phyloP scores from a whole-genome alignment of 108 stramenopile genomes.

The Fragilariopsis cylindrus region DNA sequence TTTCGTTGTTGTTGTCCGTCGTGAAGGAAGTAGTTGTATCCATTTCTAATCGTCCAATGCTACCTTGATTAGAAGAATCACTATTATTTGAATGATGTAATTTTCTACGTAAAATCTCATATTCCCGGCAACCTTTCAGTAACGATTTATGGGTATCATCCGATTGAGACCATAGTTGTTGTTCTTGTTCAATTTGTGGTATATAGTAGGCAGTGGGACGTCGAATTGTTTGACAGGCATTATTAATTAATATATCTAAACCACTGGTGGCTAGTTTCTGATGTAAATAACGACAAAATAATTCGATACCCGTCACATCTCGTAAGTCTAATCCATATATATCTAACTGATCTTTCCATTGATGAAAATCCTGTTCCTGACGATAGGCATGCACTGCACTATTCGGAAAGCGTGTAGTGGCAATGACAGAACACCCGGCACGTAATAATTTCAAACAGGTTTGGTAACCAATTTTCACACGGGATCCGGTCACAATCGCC shows the following conservation, averaged over 20 bases:
- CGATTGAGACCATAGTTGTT: slow-evolving; percentile 56
- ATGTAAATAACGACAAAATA: slow-evolving; percentile 77
- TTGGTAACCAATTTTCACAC: slow-evolving; percentile 92
- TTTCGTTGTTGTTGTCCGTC: slow-evolving; percentile 34
- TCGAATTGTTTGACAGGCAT: slow-evolving; percentile 93
- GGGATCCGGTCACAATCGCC: slow-evolving; percentile 84
- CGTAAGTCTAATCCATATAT: slow-evolving; percentile 83
- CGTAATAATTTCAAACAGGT: slow-evolving; percentile 80
- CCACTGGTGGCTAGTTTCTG: slow-evolving; percentile 51
- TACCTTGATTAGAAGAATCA: not conserved
- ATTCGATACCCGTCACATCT: slow-evolving; percentile 84
- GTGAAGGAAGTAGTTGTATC: not conserved
- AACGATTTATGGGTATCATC: slow-evolving; percentile 61
- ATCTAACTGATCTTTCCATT: slow-evolving; percentile 60
- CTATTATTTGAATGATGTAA: slow-evolving; percentile 27
- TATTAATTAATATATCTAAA: slow-evolving; percentile 89
- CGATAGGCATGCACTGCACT: slow-evolving; percentile 61
- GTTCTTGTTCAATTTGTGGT: slow-evolving; percentile 69
- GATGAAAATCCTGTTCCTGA: slow-evolving; percentile 63
- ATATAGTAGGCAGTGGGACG: slow-evolving; percentile 84
- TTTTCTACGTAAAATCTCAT: slow-evolving; percentile 61
- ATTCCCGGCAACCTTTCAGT: slow-evolving; percentile 62
- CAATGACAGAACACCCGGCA: slow-evolving; percentile 73
- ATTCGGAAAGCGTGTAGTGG: slow-evolving; percentile 89
- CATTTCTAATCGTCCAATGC: not conserved